A percentile compares a stretch with the other conserved stretches of the same genome.
phyloP scores from a whole-genome alignment of 108 stramenopile genomes.

The Chaetoceros muelleri region DNA sequence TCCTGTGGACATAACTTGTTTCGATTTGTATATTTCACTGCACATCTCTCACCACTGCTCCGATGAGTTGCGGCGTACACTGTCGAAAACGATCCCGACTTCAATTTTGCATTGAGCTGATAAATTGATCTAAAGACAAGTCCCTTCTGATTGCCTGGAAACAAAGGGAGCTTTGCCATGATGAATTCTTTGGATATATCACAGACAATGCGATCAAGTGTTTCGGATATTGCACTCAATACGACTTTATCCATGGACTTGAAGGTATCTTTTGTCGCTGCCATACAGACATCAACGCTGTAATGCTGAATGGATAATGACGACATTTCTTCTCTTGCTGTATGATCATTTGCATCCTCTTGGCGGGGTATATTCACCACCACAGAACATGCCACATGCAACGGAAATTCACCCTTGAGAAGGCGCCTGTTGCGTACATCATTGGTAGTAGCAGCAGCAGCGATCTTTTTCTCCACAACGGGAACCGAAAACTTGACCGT shows the following conservation, averaged over 20 bases:
- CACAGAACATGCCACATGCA: not conserved
- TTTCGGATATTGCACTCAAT: too few species aligned
- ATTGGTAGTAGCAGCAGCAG: not conserved
- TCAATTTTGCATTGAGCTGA: slow-evolving; percentile 84
- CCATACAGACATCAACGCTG: not conserved
- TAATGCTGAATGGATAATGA: not conserved
- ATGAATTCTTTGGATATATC: slow-evolving; percentile 35
- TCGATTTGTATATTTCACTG: slow-evolving; percentile 75
- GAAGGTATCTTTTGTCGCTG: too few species aligned
- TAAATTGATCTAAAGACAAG: slow-evolving; percentile 72
- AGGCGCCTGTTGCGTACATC: too few species aligned
- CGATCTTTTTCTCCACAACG: not conserved
- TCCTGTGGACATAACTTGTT: slow-evolving; percentile 69
- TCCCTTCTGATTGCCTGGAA: slow-evolving; percentile 79
- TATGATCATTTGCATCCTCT: not conserved
- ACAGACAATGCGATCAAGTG: too few species aligned
- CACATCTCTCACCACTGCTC: slow-evolving; percentile 73
- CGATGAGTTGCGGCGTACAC: slow-evolving; percentile 82
- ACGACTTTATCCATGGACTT: too few species aligned
- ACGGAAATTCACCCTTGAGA: not conserved
- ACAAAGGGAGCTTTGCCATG: slow-evolving; percentile 67
- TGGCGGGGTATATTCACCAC: not conserved
- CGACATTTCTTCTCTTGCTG: not conserved
- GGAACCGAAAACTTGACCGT: not conserved
- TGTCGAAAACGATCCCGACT: slow-evolving; percentile 82